Conservation (phyloP, 345 rosid genomes). For the Sisymbrium altissimum region DNA sequence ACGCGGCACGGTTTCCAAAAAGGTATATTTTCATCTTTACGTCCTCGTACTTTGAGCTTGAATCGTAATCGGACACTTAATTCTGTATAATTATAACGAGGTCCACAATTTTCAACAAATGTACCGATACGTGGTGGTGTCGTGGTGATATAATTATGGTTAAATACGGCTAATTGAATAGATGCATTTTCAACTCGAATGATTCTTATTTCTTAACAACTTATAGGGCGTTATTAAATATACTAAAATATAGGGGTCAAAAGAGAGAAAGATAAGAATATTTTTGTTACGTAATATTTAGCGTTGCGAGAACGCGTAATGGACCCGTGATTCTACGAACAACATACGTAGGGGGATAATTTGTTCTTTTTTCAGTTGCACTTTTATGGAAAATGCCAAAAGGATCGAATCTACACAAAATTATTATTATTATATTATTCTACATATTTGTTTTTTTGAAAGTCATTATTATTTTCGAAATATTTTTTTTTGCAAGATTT, state of each 20-base stretch:
- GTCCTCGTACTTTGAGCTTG: background rate
- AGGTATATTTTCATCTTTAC: background rate
- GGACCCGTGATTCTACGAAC: background rate
- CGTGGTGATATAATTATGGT: too few relatives aligned
- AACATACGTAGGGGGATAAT: background rate
- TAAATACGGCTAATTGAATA: too few relatives aligned
- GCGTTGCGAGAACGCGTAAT: slow-evolving; percentile 28
- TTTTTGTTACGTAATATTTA: background rate
- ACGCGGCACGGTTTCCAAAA: slow-evolving; percentile 22
- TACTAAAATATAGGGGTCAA: background rate
- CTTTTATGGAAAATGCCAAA: slow-evolving; percentile 12
- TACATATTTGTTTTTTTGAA: too few relatives aligned
- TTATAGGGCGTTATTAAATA: background rate
- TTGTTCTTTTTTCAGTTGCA: background rate
- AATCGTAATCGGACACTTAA: background rate
- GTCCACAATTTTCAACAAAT: background rate
- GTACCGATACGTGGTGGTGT: too few relatives aligned
- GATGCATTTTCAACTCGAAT: background rate
- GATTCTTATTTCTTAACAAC: too few relatives aligned
- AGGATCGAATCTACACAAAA: background rate
- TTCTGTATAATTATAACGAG: background rate
- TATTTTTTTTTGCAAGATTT: too few relatives aligned
- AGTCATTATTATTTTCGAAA: too few relatives aligned
- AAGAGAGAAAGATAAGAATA: background rate
- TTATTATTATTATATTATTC: too few relatives aligned